Evolutionary conservation across 495 filamentous ascomycete species (phyloP).

Genomic region (Rhizodiscina lignyota): DNA sequence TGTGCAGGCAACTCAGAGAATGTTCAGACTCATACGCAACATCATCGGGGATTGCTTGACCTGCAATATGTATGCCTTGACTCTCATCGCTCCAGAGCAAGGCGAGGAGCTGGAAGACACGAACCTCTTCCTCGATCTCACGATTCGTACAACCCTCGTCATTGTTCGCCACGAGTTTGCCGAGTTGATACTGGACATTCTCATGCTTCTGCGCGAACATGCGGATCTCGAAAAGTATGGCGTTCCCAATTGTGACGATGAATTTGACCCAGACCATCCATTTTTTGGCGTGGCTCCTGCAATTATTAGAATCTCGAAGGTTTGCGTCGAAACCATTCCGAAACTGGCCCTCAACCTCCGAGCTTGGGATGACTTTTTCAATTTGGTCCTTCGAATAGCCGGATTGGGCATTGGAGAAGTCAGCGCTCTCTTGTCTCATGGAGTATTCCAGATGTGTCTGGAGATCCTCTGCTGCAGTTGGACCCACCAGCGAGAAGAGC

Average conservation of each 20-base stretch:
- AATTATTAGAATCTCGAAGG: background rate
- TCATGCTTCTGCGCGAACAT: background rate
- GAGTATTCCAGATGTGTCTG: background rate
- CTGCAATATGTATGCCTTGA: slow-evolving; percentile 19
- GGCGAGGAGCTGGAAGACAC: background rate
- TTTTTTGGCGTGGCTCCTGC: background rate
- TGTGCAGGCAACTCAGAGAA: slow-evolving; percentile 38
- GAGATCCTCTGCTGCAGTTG: background rate
- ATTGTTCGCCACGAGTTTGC: background rate
- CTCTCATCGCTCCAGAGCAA: too few species aligned
- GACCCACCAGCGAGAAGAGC: background rate
- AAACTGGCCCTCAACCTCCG: background rate
- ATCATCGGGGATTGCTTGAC: slow-evolving; percentile 35
- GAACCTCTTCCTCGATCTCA: background rate
- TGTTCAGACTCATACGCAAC: slow-evolving; percentile 34
- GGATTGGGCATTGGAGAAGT: background rate
- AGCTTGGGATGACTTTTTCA: background rate
- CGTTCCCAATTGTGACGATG: background rate
- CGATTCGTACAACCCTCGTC: background rate
- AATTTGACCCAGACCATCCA: background rate
- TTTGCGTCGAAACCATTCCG: background rate
- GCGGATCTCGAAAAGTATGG: background rate
- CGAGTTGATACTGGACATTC: background rate
- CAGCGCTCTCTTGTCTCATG: background rate
- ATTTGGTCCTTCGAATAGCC: background rate